A percentile compares a stretch with the other conserved stretches of the same genome.
phyloP scores from a whole-genome alignment of 2,329 filamentous ascomycete species.

The Colletotrichum acutatum region DNA sequence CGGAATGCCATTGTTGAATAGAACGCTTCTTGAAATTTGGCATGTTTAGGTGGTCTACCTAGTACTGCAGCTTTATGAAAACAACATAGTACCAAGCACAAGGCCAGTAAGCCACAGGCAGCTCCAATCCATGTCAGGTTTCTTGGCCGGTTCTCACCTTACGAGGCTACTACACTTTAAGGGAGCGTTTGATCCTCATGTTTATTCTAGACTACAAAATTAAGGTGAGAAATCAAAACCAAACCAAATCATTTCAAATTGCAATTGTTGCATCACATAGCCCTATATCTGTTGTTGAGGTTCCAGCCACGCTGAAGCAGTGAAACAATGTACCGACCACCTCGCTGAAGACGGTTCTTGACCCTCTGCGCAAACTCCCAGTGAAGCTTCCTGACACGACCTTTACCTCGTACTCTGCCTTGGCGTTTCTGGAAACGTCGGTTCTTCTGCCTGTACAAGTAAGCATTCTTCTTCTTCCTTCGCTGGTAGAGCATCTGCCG shows the following conservation, averaged over 20 bases:
- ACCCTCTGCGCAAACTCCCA: background rate
- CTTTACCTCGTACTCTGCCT: background rate
- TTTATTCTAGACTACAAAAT: background rate
- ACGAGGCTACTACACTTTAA: too few relatives aligned
- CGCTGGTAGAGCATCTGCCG: background rate
- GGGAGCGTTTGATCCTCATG: background rate
- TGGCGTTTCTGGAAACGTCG: background rate
- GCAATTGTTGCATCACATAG: background rate
- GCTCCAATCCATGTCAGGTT: background rate
- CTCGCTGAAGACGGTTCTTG: background rate
- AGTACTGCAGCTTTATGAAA: too few relatives aligned
- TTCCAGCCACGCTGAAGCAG: background rate
- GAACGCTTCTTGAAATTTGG: too few relatives aligned
- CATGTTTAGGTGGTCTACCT: background rate
- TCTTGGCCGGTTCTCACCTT: background rate
- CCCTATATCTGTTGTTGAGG: background rate
- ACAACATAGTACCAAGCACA: background rate
- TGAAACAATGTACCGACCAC: background rate
- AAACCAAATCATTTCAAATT: background rate
- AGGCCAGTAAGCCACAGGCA: background rate
- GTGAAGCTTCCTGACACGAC: background rate
- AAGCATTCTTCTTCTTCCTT: background rate
- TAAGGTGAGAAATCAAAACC: background rate
- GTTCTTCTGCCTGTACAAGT: background rate
- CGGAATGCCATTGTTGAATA: too few relatives aligned